Percentiles rank a stretch among this genome's conserved stretches.
Conservation (phyloP, 768 basidiomycete genomes). For the Amanita subjunquillea region DNA sequence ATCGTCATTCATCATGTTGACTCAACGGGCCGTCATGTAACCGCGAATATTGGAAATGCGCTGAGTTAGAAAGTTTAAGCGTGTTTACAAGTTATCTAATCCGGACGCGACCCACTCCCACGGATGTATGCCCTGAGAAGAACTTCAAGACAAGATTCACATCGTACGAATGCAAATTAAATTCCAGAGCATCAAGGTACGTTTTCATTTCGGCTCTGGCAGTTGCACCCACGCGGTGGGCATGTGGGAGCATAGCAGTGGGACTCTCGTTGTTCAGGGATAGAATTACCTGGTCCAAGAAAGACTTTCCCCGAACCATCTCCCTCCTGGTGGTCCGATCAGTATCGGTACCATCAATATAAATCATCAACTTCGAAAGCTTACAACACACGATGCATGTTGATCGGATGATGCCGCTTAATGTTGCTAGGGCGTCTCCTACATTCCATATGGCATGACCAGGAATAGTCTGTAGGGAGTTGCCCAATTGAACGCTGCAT, state of each 20-base stretch:
- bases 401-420: slow-evolving; percentile 55
- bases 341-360: slow-evolving; percentile 10
- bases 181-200: no score
- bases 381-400: slow-evolving; percentile 9
- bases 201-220: no score
- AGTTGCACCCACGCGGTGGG: no score
- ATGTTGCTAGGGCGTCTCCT: slow-evolving; percentile 50
- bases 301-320: no score
- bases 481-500: neutral
- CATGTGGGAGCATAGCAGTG: no score
- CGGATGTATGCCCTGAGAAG: slow-evolving; percentile 6
- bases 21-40: neutral
- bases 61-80: slow-evolving; percentile 11
- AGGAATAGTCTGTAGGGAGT: slow-evolving; percentile 31
- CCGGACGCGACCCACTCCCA: slow-evolving; percentile 11
- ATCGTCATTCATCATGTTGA: no score
- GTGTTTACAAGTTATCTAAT: no score
- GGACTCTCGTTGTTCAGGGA: no score
- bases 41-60: neutral
- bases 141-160: no score
- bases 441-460: slow-evolving; percentile 52
- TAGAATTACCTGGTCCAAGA: no score
- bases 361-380: neutral
- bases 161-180: no score
- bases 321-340: no score